Evolutionary conservation across 805 yeast genomes (phyloP).

Genomic region (Sugiyamaella qingdaonensis): DNA sequence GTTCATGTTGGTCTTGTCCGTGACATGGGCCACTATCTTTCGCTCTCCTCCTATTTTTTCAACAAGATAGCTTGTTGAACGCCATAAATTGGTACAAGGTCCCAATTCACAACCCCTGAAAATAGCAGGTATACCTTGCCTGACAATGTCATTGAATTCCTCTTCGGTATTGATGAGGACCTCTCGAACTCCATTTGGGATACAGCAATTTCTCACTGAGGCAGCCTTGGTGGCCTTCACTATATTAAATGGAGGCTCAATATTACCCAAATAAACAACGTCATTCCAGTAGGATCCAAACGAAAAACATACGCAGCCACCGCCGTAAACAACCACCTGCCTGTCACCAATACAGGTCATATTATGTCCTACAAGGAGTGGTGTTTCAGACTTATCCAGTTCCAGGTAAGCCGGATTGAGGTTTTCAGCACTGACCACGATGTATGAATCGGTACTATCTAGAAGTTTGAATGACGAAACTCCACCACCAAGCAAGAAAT

Average conservation of each 20-base stretch:
- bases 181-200: background rate
- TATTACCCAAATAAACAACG: conserved; percentile 4
- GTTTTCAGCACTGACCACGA: conserved; percentile 26
- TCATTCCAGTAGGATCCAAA: conserved; percentile 61
- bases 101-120: conserved; percentile 30
- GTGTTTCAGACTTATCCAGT: conserved; percentile 26
- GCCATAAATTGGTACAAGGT: conserved; percentile 28
- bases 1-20: conserved; percentile 24
- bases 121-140: conserved; percentile 24
- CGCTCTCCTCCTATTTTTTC: conserved; percentile 26
- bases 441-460: conserved; percentile 35
- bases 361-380: conserved; percentile 55
- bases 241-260: background rate
- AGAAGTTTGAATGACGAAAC: conserved; percentile 40
- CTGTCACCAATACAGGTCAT: conserved; percentile 27
- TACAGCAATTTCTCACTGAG: background rate
- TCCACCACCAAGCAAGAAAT: conserved; percentile 54
- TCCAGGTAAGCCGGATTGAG: background rate
- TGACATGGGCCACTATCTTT: conserved; percentile 29
- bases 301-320: conserved; percentile 81
- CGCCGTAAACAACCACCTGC: conserved; percentile 41
- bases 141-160: conserved; percentile 9
- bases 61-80: conserved; percentile 28
- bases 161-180: background rate
- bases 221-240: background rate